Evolutionary conservation across 1,284 basidiomycete species (phyloP).

Genomic region (Ganoderma boninense): DNA sequence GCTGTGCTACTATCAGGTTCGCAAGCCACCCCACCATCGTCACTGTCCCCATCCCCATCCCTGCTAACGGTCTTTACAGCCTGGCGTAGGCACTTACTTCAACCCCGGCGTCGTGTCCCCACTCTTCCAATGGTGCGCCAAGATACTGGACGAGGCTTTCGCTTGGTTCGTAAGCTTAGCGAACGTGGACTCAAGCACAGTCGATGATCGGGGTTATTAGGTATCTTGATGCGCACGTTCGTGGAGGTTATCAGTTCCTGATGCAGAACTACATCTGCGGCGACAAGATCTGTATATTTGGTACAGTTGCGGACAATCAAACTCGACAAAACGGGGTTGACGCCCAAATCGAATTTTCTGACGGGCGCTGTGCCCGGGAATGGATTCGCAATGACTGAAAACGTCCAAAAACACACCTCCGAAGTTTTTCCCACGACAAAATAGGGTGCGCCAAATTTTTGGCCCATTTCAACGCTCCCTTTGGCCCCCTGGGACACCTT

Average conservation of each 20-base stretch:
- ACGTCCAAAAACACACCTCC: too few relatives aligned
- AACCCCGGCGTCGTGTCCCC: constrained; percentile 48
- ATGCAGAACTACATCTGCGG: constrained; percentile 65
- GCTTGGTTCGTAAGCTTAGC: constrained; percentile 48
- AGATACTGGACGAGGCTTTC: constrained; percentile 55
- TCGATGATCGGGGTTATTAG: constrained; percentile 19
- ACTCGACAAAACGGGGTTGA: too few relatives aligned
- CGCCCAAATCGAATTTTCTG: too few relatives aligned
- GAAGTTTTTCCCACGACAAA: too few relatives aligned
- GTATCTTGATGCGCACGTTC: constrained; percentile 61
- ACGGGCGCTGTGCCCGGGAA: too few relatives aligned
- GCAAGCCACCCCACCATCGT: background rate
- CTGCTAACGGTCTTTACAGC: constrained; percentile 24
- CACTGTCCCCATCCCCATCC: background rate
- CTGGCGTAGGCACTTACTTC: constrained; percentile 60
- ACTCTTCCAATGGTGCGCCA: constrained; percentile 48
- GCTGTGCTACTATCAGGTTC: constrained; percentile 52
- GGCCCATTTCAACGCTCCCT: too few relatives aligned
- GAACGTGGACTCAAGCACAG: background rate
- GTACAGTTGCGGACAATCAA: too few relatives aligned
- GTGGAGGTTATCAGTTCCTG: constrained; percentile 69
- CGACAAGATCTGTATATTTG: constrained; percentile 63
- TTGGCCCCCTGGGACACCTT: too few relatives aligned
- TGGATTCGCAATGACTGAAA: too few relatives aligned
- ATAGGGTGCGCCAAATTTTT: too few relatives aligned